These are phyloP conservation scores for Pascua guehoae DNA, from an alignment of 1,284 basidiomycete genomes.

Conservation along the genomic window DNA sequence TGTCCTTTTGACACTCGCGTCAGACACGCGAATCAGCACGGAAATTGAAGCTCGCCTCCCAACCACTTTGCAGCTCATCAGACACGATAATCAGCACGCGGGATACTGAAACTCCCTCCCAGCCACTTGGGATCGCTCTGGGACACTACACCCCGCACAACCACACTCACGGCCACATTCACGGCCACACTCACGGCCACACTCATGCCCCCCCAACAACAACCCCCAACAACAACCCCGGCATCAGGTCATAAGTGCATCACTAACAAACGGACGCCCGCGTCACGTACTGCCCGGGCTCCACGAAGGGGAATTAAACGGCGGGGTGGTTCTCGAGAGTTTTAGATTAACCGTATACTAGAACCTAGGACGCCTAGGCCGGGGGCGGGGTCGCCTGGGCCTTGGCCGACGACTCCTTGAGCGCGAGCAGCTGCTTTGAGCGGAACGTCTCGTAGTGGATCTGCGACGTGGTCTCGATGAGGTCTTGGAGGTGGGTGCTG, in stretches of 20 bases:
- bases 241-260: conserved; percentile 16
- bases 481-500: conserved; percentile 83
- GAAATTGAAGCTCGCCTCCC: too few relatives aligned
- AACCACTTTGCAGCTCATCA: too few relatives aligned
- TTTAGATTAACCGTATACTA: neutral
- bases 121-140: too few relatives aligned
- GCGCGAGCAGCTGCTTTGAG: conserved; percentile 72
- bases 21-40: too few relatives aligned
- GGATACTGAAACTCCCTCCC: too few relatives aligned
- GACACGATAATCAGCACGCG: too few relatives aligned
- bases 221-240: too few relatives aligned
- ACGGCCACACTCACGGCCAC: too few relatives aligned
- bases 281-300: neutral
- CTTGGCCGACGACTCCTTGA: conserved; percentile 50
- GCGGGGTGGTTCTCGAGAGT: neutral
- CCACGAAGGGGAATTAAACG: neutral
- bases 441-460: conserved; percentile 99
- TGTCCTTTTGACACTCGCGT: too few relatives aligned
- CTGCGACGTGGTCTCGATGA: conserved; percentile 97
- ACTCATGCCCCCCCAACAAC: too few relatives aligned
- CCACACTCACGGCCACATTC: too few relatives aligned
- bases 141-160: too few relatives aligned
- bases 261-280: neutral
- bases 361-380: conserved; percentile 3
- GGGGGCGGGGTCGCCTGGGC: conserved; percentile 16